phyloP scores from a whole-genome alignment of 2,329 filamentous ascomycete genomes.

The Ophiostoma sp. region DNA sequence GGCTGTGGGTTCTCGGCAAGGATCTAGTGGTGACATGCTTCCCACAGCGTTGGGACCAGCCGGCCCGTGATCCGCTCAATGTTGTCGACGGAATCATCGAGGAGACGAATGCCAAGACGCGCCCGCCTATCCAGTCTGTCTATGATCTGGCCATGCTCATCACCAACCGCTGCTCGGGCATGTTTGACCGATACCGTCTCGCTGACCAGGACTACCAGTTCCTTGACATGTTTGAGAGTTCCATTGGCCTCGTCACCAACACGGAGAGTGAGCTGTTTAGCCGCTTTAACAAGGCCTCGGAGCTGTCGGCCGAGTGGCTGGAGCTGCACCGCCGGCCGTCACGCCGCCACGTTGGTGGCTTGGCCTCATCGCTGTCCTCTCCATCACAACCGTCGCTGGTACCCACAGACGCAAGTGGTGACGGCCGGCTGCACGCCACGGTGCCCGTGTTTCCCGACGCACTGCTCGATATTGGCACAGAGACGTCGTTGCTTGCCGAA shows the following conservation, averaged over 20 bases:
- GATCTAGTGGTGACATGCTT: slow-evolving; percentile 62
- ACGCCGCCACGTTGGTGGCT: neutral
- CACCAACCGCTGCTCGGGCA: slow-evolving; percentile 58
- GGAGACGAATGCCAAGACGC: slow-evolving; percentile 64
- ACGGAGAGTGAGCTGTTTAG: slow-evolving; percentile 60
- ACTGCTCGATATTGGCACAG: slow-evolving; percentile 59
- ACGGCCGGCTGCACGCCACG: slow-evolving; percentile 2
- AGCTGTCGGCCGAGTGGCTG: slow-evolving; percentile 56
- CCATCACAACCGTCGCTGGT: slow-evolving; percentile 13
- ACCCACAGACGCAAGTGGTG: slow-evolving; percentile 6
- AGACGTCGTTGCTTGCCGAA: slow-evolving; percentile 62
- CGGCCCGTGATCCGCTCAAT: slow-evolving; percentile 62
- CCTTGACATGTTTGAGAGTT: slow-evolving; percentile 66
- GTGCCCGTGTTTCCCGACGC: slow-evolving; percentile 50
- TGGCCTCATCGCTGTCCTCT: slow-evolving; percentile 16
- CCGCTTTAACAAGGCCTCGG: slow-evolving; percentile 59
- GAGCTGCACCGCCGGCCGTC: slow-evolving; percentile 41
- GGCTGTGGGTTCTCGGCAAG: slow-evolving; percentile 61
- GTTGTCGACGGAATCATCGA: slow-evolving; percentile 64
- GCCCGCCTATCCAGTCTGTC: slow-evolving; percentile 59
- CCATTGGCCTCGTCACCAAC: slow-evolving; percentile 56
- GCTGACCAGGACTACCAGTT: slow-evolving; percentile 64
- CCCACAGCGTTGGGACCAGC: slow-evolving; percentile 60
- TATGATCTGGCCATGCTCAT: slow-evolving; percentile 65
- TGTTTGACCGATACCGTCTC: slow-evolving; percentile 60